These are phyloP conservation scores for Sclerotinia sclerotiorum DNA, from an alignment of 2,329 filamentous ascomycete genomes.

Conservation along the genomic window DNA sequence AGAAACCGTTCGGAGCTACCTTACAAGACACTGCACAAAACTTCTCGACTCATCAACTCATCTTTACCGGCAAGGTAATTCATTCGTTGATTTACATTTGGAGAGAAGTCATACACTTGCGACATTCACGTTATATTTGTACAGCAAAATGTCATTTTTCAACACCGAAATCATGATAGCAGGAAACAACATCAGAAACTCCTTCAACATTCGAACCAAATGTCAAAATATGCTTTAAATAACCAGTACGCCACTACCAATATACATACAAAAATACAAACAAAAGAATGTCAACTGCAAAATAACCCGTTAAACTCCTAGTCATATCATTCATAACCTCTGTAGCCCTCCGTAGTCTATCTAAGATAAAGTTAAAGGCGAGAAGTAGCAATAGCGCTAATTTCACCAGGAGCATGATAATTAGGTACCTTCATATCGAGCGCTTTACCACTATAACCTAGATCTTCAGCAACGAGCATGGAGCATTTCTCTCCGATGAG, in stretches of 20 bases:
- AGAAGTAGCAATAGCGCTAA: slow-evolving; percentile 17
- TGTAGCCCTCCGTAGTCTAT: too few relatives aligned
- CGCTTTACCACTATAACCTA: slow-evolving; percentile 54
- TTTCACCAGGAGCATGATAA: slow-evolving; percentile 58
- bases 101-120: neutral
- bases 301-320: too few relatives aligned
- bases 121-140: neutral
- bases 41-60: too few relatives aligned
- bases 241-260: neutral
- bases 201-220: neutral
- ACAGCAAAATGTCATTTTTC: neutral
- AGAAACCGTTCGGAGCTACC: neutral
- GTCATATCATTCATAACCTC: neutral
- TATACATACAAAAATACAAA: too few relatives aligned
- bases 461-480: slow-evolving; percentile 44
- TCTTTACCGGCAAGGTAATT: neutral
- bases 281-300: neutral
- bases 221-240: neutral
- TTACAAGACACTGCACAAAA: neutral
- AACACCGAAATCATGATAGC: neutral
- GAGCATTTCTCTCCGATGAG: slow-evolving; percentile 46
- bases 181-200: neutral
- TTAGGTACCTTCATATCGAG: slow-evolving; percentile 73
- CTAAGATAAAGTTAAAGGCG: slow-evolving; percentile 10
- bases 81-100: too few relatives aligned